A percentile compares a stretch with the other conserved stretches of the same genome.
These are phyloP conservation scores for Copromyces sp. DNA, from an alignment of 495 filamentous ascomycete species.

Conservation along the genomic window DNA sequence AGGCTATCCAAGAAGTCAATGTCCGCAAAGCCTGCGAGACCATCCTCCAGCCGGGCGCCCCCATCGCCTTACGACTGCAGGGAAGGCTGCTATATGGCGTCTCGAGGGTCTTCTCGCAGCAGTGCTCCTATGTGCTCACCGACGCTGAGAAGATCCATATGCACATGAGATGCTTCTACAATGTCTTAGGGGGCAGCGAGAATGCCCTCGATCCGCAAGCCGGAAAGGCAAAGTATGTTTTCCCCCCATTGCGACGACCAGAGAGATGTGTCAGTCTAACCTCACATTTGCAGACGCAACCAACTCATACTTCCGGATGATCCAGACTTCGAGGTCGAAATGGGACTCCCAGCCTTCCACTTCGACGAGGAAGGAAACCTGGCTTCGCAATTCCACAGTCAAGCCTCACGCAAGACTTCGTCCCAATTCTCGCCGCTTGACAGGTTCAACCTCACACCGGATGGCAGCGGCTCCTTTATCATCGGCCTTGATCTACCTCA, in stretches of 20 bases:
- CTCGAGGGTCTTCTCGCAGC: conserved; percentile 72
- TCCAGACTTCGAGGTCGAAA: conserved; percentile 57
- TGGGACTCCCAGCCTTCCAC: conserved; percentile 17
- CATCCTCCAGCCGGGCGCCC: conserved; percentile 73
- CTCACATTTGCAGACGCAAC: conserved; percentile 47
- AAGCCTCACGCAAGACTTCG: conserved; percentile 34
- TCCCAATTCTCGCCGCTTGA: conserved; percentile 33
- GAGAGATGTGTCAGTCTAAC: conserved; percentile 2
- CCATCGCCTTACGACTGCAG: conserved; percentile 86
- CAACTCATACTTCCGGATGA: conserved; percentile 76
- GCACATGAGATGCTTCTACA: conserved; percentile 57
- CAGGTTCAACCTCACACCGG: conserved; percentile 3
- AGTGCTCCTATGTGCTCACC: conserved; percentile 72
- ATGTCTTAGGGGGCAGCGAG: conserved; percentile 20
- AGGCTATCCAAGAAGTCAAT: conserved; percentile 80
- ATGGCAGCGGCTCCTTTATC: conserved; percentile 11
- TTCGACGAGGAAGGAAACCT: conserved; percentile 47
- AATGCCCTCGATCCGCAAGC: conserved; percentile 59
- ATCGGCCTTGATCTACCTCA: conserved; percentile 13
- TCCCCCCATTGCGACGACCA: not conserved
- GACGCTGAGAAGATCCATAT: conserved; percentile 71
- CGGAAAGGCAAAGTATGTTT: conserved; percentile 58
- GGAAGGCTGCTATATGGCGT: conserved; percentile 83
- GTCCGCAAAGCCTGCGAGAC: conserved; percentile 77
- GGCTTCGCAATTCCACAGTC: conserved; percentile 20